Percentiles rank a stretch among this genome's conserved stretches.
Evolutionary conservation across 805 yeast species (phyloP).

Genomic region (Teunomyces atbi): DNA sequence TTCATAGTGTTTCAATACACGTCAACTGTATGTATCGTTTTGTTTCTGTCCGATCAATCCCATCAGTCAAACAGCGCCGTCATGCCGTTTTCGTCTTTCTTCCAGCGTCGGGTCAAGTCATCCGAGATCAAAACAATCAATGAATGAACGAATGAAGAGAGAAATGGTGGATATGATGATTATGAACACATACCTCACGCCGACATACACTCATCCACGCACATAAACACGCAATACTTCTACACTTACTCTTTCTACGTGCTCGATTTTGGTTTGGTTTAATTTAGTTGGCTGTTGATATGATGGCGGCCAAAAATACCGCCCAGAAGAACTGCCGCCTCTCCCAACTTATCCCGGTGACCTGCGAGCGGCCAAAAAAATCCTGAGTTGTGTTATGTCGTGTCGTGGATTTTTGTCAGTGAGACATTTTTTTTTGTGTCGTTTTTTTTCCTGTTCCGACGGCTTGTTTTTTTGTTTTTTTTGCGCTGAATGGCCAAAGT

Average conservation of each 20-base stretch:
- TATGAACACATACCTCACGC: too few relatives aligned
- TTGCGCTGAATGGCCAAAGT: background rate
- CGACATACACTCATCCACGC: background rate
- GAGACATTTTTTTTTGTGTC: slow-evolving; percentile 5
- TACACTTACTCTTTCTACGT: background rate
- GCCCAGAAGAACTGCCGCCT: background rate
- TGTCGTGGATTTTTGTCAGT: background rate
- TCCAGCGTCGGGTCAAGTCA: background rate
- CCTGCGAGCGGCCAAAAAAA: background rate
- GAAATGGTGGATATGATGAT: too few relatives aligned
- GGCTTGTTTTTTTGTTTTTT: slow-evolving; percentile 1
- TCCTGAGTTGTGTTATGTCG: background rate
- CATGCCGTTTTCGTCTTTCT: background rate
- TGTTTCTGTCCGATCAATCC: background rate
- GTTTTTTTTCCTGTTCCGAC: slow-evolving; percentile 1
- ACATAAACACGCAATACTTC: background rate
- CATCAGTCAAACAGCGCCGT: background rate
- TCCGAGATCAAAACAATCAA: slow-evolving; percentile 1
- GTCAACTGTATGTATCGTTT: background rate
- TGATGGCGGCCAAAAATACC: background rate
- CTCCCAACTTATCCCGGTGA: background rate
- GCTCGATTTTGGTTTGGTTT: background rate
- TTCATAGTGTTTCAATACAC: slow-evolving; percentile 1
- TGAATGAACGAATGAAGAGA: too few relatives aligned
- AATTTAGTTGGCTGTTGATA: background rate